phyloP scores from a whole-genome alignment of 2,329 filamentous ascomycete genomes.

The Fusarium palustre region DNA sequence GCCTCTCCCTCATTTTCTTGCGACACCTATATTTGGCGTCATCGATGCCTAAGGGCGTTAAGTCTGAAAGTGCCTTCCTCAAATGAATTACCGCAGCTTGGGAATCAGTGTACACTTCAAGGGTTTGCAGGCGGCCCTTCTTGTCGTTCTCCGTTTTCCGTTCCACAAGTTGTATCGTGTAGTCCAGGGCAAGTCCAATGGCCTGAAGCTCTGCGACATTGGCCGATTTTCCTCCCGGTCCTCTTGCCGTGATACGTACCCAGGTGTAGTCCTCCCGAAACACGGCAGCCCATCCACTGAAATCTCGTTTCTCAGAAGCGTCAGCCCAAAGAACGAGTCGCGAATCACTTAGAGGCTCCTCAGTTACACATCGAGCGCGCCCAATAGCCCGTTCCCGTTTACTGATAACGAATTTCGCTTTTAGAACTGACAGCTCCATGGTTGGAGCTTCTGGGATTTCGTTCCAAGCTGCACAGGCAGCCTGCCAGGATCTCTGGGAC shows the following conservation, averaged over 20 bases:
- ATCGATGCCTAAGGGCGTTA: background rate
- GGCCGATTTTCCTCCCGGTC: background rate
- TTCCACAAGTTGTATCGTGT: constrained; percentile 2
- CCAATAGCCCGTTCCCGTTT: background rate
- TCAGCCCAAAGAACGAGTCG: constrained; percentile 19
- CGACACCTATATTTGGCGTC: no score
- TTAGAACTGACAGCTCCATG: no score
- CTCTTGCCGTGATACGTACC: constrained; percentile 21
- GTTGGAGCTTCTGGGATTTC: background rate
- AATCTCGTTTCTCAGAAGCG: background rate
- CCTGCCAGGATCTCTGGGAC: background rate
- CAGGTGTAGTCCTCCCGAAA: constrained; percentile 11
- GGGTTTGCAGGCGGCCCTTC: background rate
- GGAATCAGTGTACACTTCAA: constrained; percentile 30
- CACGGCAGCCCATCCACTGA: constrained; percentile 1
- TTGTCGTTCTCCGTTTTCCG: background rate
- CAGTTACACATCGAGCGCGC: background rate
- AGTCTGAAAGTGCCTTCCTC: background rate
- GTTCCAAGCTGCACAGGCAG: constrained; percentile 17
- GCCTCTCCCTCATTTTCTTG: background rate
- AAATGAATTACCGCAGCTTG: background rate
- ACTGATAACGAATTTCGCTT: background rate
- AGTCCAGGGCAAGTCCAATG: constrained; percentile 27
- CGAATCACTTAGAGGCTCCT: background rate
- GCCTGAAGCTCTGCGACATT: constrained; percentile 16